Evolutionary conservation across 768 basidiomycete genomes (phyloP).

Genomic region (Lactarius evosmus): DNA sequence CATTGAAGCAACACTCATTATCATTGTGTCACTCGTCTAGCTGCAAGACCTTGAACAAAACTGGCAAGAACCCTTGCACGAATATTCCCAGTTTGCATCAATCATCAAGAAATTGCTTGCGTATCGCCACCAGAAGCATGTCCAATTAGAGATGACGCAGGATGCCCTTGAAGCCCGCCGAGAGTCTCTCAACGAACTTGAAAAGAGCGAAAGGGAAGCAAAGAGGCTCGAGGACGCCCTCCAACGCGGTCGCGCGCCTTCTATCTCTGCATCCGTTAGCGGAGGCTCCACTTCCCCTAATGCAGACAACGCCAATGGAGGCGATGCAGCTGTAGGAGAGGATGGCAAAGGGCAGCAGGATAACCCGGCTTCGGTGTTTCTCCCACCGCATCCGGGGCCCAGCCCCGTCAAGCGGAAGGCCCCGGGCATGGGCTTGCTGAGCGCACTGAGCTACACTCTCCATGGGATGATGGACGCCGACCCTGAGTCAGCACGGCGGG

Average conservation of each 20-base stretch:
- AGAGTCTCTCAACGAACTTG: constrained; percentile 82
- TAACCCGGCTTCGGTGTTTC: constrained; percentile 43
- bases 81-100: constrained; percentile 89
- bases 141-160: constrained; percentile 96
- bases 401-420: constrained; percentile 59
- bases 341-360: constrained; percentile 34
- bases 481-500: constrained; percentile 92
- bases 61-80: constrained; percentile 94
- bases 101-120: constrained; percentile 94
- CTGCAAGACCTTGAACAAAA: constrained; percentile 91
- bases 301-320: neutral
- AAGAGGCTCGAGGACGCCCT: constrained; percentile 86
- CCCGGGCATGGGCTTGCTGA: constrained; percentile 83
- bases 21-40: constrained; percentile 39
- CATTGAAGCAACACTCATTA: neutral
- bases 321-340: constrained; percentile 12
- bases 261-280: constrained; percentile 13
- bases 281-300: constrained; percentile 1
- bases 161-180: constrained; percentile 82
- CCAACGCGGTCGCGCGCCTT: constrained; percentile 48
- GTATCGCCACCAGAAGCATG: constrained; percentile 97
- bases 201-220: constrained; percentile 91
- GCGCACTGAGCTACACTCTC: constrained; percentile 89
- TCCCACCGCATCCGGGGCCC: constrained; percentile 80
- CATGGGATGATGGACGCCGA: constrained; percentile 99